These are phyloP conservation scores for Apostasia shenzhenica DNA, from an alignment of 106 monocot species.

Conservation along the genomic window DNA sequence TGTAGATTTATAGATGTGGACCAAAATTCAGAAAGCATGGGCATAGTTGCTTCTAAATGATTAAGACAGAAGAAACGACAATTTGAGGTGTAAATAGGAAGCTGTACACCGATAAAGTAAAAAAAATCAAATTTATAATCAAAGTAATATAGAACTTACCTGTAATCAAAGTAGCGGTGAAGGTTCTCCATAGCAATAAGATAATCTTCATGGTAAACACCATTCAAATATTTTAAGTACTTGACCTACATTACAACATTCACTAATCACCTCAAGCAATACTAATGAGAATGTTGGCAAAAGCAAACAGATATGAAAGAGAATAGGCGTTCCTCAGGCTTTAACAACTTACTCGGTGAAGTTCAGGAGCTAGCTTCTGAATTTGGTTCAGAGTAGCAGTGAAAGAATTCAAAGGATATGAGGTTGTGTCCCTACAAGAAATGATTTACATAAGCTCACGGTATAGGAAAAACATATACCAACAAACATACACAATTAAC, in stretches of 20 bases:
- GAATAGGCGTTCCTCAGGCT: neutral
- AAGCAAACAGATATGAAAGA: neutral
- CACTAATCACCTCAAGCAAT: neutral
- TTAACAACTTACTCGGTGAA: constrained; percentile 76
- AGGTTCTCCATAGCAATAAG: constrained; percentile 67
- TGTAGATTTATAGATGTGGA: too few relatives aligned
- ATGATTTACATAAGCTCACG: constrained; percentile 5
- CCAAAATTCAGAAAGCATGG: too few relatives aligned
- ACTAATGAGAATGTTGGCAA: neutral
- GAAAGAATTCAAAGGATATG: constrained; percentile 66
- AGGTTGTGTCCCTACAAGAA: constrained; percentile 53
- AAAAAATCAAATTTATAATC: too few relatives aligned
- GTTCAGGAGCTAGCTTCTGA: constrained; percentile 70
- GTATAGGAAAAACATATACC: neutral
- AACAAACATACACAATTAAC: neutral
- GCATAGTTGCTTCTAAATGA: too few relatives aligned
- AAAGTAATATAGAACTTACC: constrained; percentile 27
- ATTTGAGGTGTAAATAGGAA: too few relatives aligned
- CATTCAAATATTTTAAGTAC: constrained; percentile 82
- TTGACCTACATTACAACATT: constrained; percentile 36
- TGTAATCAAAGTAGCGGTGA: constrained; percentile 90
- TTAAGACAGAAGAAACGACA: too few relatives aligned
- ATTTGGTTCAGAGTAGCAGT: constrained; percentile 52
- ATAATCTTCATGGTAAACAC: constrained; percentile 80
- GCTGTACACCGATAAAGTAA: too few relatives aligned